Evolutionary conservation across 192 early-diverging fungal genomes (phyloP), one percentile per base, ranked within the genome.

Genomic region (Spizellomyces sp.): DNA sequence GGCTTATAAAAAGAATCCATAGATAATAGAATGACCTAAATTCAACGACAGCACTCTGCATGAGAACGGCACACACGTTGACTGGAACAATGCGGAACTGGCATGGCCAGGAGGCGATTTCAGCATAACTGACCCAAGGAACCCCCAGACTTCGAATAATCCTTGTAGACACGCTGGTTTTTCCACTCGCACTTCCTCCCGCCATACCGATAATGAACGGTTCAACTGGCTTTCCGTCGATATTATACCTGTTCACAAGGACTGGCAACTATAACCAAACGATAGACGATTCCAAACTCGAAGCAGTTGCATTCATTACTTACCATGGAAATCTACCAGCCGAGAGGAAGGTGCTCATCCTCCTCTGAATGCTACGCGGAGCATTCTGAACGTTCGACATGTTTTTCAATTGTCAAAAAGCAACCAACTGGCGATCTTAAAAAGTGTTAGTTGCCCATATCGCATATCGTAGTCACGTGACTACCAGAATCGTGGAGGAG

Each of bases 1-100:
- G 83, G 76, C 65, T 92, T 94, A 83, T 98, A 98, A 75, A 96
- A 98, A 9, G 93, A 95, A 77, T 98, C 96, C 95, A 97, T 98
- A 65, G 90, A 94, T 57, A 98, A 59, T 48, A 97, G 84, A 8
- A 94, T 90, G 1, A 96, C 94, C 93, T 82, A 55, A n/a, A 22
- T 42, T 75, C 14, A 19, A n/a, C 50, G 4, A n/a, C 50, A 54
- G 12, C 50, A 12, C 14, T 0, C 17, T n/a, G 50, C 50, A 54
- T n/a, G 17, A 12, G 50, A n/a, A 19, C 17, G 0, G 14, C 50
- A n/a, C n/a, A n/a, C 14, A n/a, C 50, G 50, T n/a, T 4, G 50
- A 54, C 17, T 0, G 50, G 50, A 54, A 19, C 27, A 36, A 36
- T 36, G 27, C 3, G 27, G 27, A 36, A 36, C 1, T 3, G 1